phyloP scores from a whole-genome alignment of 352 stramenopile species.

The Lagenidium sp. region DNA sequence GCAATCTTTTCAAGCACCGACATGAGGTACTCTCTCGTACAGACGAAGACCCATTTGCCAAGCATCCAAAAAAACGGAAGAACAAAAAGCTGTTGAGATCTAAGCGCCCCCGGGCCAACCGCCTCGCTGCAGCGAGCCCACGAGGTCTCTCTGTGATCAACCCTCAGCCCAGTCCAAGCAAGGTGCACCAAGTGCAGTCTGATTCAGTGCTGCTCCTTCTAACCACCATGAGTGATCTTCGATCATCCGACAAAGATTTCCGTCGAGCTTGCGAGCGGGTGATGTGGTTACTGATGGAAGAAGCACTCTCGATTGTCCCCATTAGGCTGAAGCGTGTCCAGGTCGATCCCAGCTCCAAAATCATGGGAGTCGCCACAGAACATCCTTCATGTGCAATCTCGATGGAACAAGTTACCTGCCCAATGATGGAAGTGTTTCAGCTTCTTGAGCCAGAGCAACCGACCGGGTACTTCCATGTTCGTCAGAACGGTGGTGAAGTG shows the following conservation, averaged over 20 bases:
- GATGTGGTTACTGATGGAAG: neutral
- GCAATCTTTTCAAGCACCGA: slow-evolving; percentile 45
- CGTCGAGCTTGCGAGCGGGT: neutral
- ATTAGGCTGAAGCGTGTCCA: no score
- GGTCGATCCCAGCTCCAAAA: no score
- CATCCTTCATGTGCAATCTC: slow-evolving; percentile 11
- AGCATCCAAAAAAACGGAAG: slow-evolving; percentile 27
- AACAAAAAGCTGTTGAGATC: slow-evolving; percentile 13
- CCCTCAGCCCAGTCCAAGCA: neutral
- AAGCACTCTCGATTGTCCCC: no score
- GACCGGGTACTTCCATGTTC: slow-evolving; percentile 8
- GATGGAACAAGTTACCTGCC: slow-evolving; percentile 9
- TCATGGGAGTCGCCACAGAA: no score
- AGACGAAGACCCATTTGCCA: slow-evolving; percentile 31
- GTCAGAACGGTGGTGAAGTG: neutral
- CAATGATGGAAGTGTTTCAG: slow-evolving; percentile 17
- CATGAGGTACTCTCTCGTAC: slow-evolving; percentile 24
- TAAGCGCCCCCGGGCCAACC: slow-evolving; percentile 4
- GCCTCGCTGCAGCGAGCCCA: neutral
- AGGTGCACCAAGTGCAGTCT: no score
- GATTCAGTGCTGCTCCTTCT: neutral
- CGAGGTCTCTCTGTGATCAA: slow-evolving; percentile 2
- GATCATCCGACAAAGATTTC: neutral
- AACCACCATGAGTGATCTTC: neutral
- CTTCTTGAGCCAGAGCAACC: slow-evolving; percentile 13